Evolutionary conservation across 2,329 filamentous ascomycete species (phyloP), one percentile per base, ranked within the genome.

Genomic region (Fusarium sacchari): DNA sequence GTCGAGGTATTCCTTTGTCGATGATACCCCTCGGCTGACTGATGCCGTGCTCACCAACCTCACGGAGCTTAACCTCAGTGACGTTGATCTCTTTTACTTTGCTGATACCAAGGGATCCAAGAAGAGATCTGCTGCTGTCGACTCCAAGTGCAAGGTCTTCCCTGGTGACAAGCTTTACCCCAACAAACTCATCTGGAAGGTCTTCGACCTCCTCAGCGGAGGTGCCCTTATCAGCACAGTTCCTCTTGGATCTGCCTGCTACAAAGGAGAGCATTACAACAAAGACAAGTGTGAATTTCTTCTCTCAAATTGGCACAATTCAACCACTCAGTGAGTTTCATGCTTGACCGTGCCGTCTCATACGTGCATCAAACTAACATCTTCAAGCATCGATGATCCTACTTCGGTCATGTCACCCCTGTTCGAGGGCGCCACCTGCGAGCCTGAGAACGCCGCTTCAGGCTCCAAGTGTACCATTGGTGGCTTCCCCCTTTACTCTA

Each of bases 351-450:
- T 13, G 6, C 32, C 10, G 10, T 15, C 17, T 14, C 22, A 52
- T 24, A 20, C 18, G 7, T 42, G 28, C n/a, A 32, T 43, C 24
- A 20, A 7, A 9, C 50, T 66, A 40, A 64, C 60, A 6, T 76
- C 42, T 26, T 69, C 4, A 79, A 72, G 70, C 50, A 73, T 73
- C 37, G 55, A 62, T 67, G 71, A 85, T 62, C 83, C 84, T 2
- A 82, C 82, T 11, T 84, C 83, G 2, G 73, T 82, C 60, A 84
- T 83, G 80, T 83, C 80, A 42, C 81, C 83, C 14, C 77, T 85
- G 28, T 85, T 79, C 67, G 76, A 83, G 69, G 82, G 82, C 13
- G 73, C 76, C 7, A 84, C 82, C 2, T 85, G 83, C 46, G 72
- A 81, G 63, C 81, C 81, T 3, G n/a, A 34, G 10, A 77, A 80